Evolutionary conservation across 2,329 filamentous ascomycete species (phyloP), one percentile per base, ranked within the genome.

Genomic region (Trichophyton mentagrophytes): DNA sequence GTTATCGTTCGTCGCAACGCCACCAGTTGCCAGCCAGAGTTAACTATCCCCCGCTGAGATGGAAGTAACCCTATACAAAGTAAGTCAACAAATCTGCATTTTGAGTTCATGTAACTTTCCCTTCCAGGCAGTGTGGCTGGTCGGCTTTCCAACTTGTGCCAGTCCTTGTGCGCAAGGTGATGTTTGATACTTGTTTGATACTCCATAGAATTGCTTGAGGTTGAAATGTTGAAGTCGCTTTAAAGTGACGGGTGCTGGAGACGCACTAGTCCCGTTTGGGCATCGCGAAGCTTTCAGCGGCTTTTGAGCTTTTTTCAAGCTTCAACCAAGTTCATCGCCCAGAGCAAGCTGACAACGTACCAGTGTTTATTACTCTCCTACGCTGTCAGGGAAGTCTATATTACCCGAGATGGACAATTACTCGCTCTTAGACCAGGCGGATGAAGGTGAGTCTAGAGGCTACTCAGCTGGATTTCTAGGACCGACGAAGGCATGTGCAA

Each of bases 371-470:
- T 4, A 27, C 47, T 13, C 25, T 30, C 13, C 13, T 6, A 53
- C 47, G 20, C 44, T 46, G 17, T 2, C 13, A 51, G 46, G 3
- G 20, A 36, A 36, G 51, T 17, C 51, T 11, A 17, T 51, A 27
- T 27, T 13, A 6, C 33, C 25, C 33, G 44, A 73, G 56, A 84
- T 84, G 82, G 71, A 77, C 59, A 75, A 71, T 2, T 90, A 86
- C 78, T 79, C 82, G 51, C 77, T 91, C 56, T 78, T 95, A 57
- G 86, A 90, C 60, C 86, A 88, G 66, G 80, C 82, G 65, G 87
- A 90, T 61, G 74, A 76, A 74, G 74, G 74, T 76, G 22, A 60
- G 63, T 55, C 17, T 2, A 27, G 33, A 36, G n/a, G 3, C n/a
- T 7, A 13, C 55, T 56, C 7, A n/a, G 13, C 25, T 3, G 20